These are phyloP conservation scores for Acacia confusa DNA, from an alignment of 306 rosid species.

Conservation along the genomic window DNA sequence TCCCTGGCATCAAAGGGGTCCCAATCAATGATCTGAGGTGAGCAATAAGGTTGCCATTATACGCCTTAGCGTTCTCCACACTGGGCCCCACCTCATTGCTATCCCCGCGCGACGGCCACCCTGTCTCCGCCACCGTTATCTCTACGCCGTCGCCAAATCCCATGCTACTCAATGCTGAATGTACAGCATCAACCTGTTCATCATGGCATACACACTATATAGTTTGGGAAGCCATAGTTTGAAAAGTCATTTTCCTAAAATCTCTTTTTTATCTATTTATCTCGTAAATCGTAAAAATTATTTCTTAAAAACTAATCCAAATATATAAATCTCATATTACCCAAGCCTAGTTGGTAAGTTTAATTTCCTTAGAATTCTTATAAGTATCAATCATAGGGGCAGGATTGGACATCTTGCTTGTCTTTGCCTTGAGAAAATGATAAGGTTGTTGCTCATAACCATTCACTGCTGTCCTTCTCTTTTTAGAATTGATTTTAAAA, in stretches of 20 bases:
- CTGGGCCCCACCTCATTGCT: conserved; percentile 57
- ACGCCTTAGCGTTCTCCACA: conserved; percentile 67
- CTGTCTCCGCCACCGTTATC: conserved; percentile 75
- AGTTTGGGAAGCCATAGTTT: too few relatives aligned
- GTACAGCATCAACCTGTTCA: conserved; percentile 70
- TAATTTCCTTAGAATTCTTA: not conserved
- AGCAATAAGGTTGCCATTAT: conserved; percentile 65
- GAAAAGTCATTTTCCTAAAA: too few relatives aligned
- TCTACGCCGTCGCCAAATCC: conserved; percentile 54
- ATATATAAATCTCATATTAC: too few relatives aligned
- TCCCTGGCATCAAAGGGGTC: conserved; percentile 78
- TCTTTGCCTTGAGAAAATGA: not conserved
- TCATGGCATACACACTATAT: not conserved
- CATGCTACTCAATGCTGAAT: conserved; percentile 48
- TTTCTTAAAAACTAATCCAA: too few relatives aligned
- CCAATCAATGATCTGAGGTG: conserved; percentile 79
- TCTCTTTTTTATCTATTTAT: too few relatives aligned
- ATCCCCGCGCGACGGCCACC: conserved; percentile 74
- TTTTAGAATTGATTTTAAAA: not conserved
- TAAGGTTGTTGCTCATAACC: not conserved
- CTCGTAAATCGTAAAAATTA: too few relatives aligned
- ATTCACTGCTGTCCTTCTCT: not conserved
- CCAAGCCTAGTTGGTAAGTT: not conserved
- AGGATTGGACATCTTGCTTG: not conserved
- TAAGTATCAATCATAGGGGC: not conserved